A percentile compares a stretch with the other conserved stretches of the same genome.
Conservation (phyloP, 2,329 filamentous ascomycete genomes). For the Sporothrix pseudoabietina region DNA sequence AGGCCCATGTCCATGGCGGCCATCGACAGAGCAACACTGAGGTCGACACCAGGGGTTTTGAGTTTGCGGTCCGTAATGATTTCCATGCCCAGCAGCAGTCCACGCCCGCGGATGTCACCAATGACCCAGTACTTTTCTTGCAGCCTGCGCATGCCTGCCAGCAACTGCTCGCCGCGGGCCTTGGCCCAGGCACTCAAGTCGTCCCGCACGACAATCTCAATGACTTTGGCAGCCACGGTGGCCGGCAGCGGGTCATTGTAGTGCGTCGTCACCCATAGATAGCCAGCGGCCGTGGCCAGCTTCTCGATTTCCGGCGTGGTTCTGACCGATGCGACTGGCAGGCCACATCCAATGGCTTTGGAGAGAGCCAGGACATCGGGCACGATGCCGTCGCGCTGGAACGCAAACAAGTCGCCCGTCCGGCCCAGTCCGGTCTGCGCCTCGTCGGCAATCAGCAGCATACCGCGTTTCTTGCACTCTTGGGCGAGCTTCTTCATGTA, state of each 20-base stretch:
- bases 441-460: constrained; percentile 63
- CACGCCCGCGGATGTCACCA: constrained; percentile 62
- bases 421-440: constrained; percentile 62
- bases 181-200: neutral
- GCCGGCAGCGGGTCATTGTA: constrained; percentile 64
- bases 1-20: constrained; percentile 49
- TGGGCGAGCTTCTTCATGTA: constrained; percentile 56
- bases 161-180: constrained; percentile 43
- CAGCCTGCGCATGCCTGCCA: constrained; percentile 50
- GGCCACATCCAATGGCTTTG: neutral
- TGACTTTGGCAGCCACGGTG: constrained; percentile 62
- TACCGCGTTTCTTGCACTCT: constrained; percentile 56
- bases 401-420: constrained; percentile 60
- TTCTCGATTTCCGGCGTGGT: neutral
- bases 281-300: constrained; percentile 52
- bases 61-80: constrained; percentile 47
- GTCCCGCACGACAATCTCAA: constrained; percentile 60
- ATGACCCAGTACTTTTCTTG: constrained; percentile 60
- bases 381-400: constrained; percentile 50
- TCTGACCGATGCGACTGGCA: neutral
- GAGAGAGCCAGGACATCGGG: constrained; percentile 24
- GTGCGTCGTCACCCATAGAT: constrained; percentile 63
- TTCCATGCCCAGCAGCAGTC: constrained; percentile 61
- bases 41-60: constrained; percentile 35
- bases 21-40: constrained; percentile 48